A percentile compares a stretch with the other conserved stretches of the same genome.
phyloP scores from a whole-genome alignment of 768 basidiomycete species.

The Chiua virens region DNA sequence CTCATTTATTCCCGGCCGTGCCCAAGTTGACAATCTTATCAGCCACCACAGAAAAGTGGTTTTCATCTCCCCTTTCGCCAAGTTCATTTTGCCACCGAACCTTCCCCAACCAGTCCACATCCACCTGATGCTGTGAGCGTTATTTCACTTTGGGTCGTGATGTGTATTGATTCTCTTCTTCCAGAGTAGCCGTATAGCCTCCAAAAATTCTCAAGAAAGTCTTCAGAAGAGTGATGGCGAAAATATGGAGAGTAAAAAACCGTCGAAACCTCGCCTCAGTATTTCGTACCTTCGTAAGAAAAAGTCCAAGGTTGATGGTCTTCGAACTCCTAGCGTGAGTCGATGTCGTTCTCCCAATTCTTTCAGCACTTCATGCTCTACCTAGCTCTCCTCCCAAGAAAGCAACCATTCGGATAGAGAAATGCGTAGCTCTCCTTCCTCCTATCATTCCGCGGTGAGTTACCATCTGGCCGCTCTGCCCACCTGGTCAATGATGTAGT shows the following conservation, averaged over 20 bases:
- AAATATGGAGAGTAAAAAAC: neutral
- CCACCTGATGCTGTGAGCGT: neutral
- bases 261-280: neutral
- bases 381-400: slow-evolving; percentile 2
- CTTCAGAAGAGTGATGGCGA: neutral
- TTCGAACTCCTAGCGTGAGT: slow-evolving; percentile 5
- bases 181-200: neutral
- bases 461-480: neutral
- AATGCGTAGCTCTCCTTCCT: neutral
- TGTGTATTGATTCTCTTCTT: neutral
- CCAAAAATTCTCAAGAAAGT: neutral
- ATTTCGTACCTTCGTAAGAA: neutral
- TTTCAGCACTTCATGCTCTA: neutral
- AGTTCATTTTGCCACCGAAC: neutral
- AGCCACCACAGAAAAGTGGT: neutral
- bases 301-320: slow-evolving; percentile 1
- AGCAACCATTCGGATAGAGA: neutral
- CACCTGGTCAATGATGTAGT: neutral
- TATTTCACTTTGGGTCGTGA: neutral
- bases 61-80: neutral
- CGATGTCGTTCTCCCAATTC: neutral
- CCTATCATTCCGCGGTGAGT: slow-evolving; percentile 1
- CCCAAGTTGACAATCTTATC: neutral
- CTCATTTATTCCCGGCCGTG: neutral
- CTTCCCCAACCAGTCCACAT: neutral